Base-by-base conservation (phyloP, 768 basidiomycete species). In the Calocybe indica region DNA sequence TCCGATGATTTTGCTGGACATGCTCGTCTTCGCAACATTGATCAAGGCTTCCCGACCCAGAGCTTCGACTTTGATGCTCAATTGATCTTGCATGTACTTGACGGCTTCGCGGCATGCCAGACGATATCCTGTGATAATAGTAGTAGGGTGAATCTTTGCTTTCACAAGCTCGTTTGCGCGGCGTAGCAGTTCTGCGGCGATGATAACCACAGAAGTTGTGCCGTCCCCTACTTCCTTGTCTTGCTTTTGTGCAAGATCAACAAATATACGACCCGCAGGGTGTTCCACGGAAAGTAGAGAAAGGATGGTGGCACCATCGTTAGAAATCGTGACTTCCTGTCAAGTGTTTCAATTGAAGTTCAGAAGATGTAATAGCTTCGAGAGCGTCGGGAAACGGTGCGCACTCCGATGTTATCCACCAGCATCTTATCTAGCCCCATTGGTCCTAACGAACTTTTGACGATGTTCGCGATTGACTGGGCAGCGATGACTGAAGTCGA, bases 211-310 rank as follows among this genome's bases (percentile, higher is more conserved):
- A 15, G 93, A 97, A 2, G 96, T 99, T 6, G 96, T 99, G 10
- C 96, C 96, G 70, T 99, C 96, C 34, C 96, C 96, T 7, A 99
- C 96, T 69, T 99, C 96, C 64, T 94, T 96, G 67, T 99, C 96
- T 68, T 98, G 94, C 61, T 98, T 97, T 69, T 98, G 94, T 1
- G 96, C 93, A 39, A 99, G 88, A 67, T 97, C 93, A 40, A 98
- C 94, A 55, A 99, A 92, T 53, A 99, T 93, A 54, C 91, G 86
- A 14, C 93, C 96, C 4, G 96, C 96, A 28, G 96, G 96, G 62
- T 98, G 92, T 59, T 96, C 92, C 39, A 99, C 94, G 11, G 92
- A 83, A 36, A 98, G 75, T 13, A 98, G 76, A 15, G 90, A 85
- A 35, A 99, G 82, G 57, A 99, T 99, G n/a, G 96, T 98, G 11